phyloP scores from a whole-genome alignment of 2,329 filamentous ascomycete species.

The Chaetomium globosum region DNA sequence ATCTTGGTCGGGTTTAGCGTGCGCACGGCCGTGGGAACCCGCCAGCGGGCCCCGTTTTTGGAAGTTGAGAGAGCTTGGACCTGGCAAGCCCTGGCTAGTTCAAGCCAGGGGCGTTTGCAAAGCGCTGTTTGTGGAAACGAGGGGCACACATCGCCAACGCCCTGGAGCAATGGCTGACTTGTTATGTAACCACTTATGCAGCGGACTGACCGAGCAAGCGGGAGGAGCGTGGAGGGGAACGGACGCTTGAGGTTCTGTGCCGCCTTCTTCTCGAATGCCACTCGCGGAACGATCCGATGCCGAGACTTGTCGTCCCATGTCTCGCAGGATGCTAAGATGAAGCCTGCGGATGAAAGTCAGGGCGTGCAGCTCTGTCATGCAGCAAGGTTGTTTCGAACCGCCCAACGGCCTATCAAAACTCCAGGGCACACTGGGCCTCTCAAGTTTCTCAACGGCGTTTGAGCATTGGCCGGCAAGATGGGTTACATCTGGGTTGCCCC shows the following conservation, averaged over 20 bases:
- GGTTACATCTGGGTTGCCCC: constrained; percentile 16
- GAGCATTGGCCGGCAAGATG: not conserved
- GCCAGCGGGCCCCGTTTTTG: constrained; percentile 17
- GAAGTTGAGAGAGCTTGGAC: constrained; percentile 12
- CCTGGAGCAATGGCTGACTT: not conserved
- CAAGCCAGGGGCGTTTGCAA: constrained; percentile 5
- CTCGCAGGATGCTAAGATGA: not conserved
- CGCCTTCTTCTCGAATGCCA: constrained; percentile 3
- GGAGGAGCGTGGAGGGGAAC: not conserved
- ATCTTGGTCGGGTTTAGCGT: constrained; percentile 12
- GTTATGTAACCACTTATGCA: not conserved
- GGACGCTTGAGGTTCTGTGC: not conserved
- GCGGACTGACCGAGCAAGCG: not conserved
- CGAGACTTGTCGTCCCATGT: not conserved
- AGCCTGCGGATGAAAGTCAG: constrained; percentile 13
- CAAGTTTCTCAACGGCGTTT: constrained; percentile 6
- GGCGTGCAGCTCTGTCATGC: constrained; percentile 22
- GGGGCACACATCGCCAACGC: not conserved
- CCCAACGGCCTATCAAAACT: constrained; percentile 4
- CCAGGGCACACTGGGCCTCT: not conserved
- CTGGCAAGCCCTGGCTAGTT: too few relatives aligned
- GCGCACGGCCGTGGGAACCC: constrained; percentile 17
- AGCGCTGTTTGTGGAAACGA: constrained; percentile 1
- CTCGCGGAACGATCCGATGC: constrained; percentile 11
- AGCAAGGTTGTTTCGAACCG: constrained; percentile 8